These are phyloP conservation scores for Fusarium metavorans DNA, from an alignment of 2,329 filamentous ascomycete genomes.

Conservation along the genomic window DNA sequence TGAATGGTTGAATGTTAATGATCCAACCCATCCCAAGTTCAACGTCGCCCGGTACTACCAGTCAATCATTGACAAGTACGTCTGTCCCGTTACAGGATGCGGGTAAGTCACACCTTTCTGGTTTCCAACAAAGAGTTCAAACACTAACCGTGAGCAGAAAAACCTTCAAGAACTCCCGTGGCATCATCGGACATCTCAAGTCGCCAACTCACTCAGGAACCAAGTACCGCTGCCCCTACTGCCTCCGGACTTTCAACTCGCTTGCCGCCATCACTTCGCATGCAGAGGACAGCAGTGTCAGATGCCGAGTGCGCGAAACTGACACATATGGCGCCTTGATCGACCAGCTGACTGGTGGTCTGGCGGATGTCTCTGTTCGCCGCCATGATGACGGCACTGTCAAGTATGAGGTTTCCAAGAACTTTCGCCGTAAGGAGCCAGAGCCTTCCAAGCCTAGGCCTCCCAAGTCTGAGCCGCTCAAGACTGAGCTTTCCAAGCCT, in stretches of 20 bases:
- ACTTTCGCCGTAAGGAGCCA: background rate
- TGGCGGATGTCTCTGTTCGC: conserved; percentile 42
- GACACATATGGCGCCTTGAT: conserved; percentile 50
- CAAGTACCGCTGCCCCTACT: conserved; percentile 58
- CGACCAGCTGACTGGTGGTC: conserved; percentile 49
- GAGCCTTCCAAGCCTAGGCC: conserved; percentile 5
- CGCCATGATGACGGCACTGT: conserved; percentile 45
- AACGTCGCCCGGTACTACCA: conserved; percentile 61
- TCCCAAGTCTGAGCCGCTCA: conserved; percentile 8
- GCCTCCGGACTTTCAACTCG: conserved; percentile 55
- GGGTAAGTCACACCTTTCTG: conserved; percentile 52
- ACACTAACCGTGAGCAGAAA: conserved; percentile 49
- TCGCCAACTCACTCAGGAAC: conserved; percentile 55
- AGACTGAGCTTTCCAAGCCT: background rate
- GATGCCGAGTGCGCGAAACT: conserved; percentile 58
- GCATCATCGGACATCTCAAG: conserved; percentile 57
- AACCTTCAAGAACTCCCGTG: conserved; percentile 50
- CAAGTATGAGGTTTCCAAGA: conserved; percentile 42
- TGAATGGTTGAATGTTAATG: conserved; percentile 45
- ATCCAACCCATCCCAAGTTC: conserved; percentile 63
- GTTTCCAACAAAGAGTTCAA: background rate
- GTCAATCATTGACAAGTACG: conserved; percentile 57
- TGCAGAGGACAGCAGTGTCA: conserved; percentile 57
- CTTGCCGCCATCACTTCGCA: conserved; percentile 61
- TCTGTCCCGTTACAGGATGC: conserved; percentile 67